Percentiles rank a stretch among this genome's conserved stretches.
phyloP scores from a whole-genome alignment of 2,329 filamentous ascomycete species.

The Penicillium sp. region DNA sequence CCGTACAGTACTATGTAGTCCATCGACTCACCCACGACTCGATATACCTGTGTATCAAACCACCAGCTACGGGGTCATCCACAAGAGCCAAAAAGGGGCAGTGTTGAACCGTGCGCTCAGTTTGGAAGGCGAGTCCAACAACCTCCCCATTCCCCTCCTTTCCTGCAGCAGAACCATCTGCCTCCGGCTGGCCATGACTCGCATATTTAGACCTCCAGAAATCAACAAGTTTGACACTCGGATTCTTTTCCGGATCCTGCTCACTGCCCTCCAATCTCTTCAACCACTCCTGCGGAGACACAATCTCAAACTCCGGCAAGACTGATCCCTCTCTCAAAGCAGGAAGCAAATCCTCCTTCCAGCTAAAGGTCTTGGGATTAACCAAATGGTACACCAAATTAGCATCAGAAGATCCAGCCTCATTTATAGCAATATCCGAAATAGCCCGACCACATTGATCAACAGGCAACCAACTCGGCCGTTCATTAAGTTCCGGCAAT shows the following conservation, averaged over 20 bases:
- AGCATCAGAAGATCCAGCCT: conserved; percentile 19
- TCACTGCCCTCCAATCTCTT: conserved; percentile 43
- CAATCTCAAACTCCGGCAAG: conserved; percentile 35
- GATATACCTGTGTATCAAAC: conserved; percentile 21
- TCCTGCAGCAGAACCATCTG: not conserved
- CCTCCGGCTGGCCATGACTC: not conserved
- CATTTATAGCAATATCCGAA: conserved; percentile 36
- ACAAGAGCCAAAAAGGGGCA: conserved; percentile 17
- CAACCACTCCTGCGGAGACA: conserved; percentile 37
- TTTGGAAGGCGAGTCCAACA: conserved; percentile 16
- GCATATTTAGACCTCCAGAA: conserved; percentile 56
- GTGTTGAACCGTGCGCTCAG: conserved; percentile 15
- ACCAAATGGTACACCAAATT: conserved; percentile 53
- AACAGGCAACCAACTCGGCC: conserved; percentile 48
- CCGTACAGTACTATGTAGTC: conserved; percentile 9
- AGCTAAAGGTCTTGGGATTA: conserved; percentile 47
- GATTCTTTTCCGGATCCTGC: conserved; percentile 51
- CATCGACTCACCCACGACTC: conserved; percentile 21
- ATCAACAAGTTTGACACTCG: conserved; percentile 54
- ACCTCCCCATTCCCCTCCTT: not conserved
- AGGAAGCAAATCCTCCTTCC: conserved; percentile 38
- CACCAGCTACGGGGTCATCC: conserved; percentile 17
- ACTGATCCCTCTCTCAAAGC: conserved; percentile 27
- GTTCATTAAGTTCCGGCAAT: conserved; percentile 50
- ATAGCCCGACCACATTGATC: conserved; percentile 38